Base-by-base conservation (phyloP, 2,329 filamentous ascomycete genomes). In the Talaromyces atroroseus region DNA sequence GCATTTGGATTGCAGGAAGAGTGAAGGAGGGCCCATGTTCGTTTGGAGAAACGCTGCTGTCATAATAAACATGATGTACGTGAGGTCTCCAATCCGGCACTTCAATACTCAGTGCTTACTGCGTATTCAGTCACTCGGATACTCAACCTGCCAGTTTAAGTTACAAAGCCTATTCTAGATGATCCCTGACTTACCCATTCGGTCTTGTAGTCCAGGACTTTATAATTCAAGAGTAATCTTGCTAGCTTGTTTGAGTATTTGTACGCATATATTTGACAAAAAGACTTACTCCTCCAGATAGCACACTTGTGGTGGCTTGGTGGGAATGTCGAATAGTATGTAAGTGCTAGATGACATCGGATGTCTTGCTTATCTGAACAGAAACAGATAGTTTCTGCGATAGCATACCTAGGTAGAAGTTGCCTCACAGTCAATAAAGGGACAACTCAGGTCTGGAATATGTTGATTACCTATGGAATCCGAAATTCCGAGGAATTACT, bases 221-320 rank as follows among this genome's bases (percentile, higher is more conserved):
- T 90, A 73, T 79, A 88, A 71, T 89, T 89, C 46, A 90, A 72
- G 2, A 80, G 66, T 56, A 89, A 70, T 1, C 87, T 84, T 46
- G 82, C 86, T 24, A 57, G 14, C 32, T 21, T 40, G 10, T 40
- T 14, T 54, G 7, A 49, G 52, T 32, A 29, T 16, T 2, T 20
- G 11, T 5, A 42, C 18, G 21, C 1, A 26, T 48, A 38, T 10
- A 21, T 16, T 14, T 11, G 46, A 23, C 5, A 61, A 52, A 40
- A 34, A 20, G 29, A 67, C 68, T 63, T 71, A 86, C 85, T 83
- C 72, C 87, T 89, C 86, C 85, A 89, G 0, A 86, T 81, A 89
- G 44, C 52, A 54, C 16, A 54, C 44, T 38, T 48, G 52, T 8
- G 52, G 52, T 38, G 45, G 44, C 23, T 54, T 54, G 44, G 52